Evolutionary conservation across 1,139 yeast species (phyloP), one percentile per base, ranked within the genome.

Genomic region (Debaryomyces sp.): DNA sequence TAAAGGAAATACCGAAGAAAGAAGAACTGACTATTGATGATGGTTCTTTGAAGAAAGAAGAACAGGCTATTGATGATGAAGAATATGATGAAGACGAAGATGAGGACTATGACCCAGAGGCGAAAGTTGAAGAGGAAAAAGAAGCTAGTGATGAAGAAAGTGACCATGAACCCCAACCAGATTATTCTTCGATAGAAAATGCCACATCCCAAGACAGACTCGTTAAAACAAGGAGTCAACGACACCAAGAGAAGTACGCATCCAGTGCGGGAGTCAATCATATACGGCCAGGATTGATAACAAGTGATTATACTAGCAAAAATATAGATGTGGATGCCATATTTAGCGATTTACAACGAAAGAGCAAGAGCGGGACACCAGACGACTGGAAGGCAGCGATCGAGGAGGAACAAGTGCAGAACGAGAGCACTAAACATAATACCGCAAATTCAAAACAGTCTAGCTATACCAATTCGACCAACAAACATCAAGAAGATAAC

Each of bases 31-130:
- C 40, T 10, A 54, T 45, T 17, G 57, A 53, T 6, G 58, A 55
- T 1, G 63, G 56, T 7, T 58, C 54, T 29, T 15, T 18, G 3
- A 24, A 35, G 33, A 38, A 24, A 3, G 15, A 35, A 27, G 32
- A 24, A 21, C 17, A 32, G 24, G 42, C 46, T 13, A 47, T 43
- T 13, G 53, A 43, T 1, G 61, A 51, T 4, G 57, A 54, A 13
- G 62, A 55, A 4, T 81, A 82, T 50, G 71, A 76, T 38, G 89
- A 84, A 54, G 85, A 83, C 45, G 89, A 84, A 37, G 88, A 84
- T 51, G 87, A 81, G 46, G 89, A 85, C 55, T 85, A 77, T 61
- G 79, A 79, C 50, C 87, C 87, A 13, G 70, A 67, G 8, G 63
- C 61, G n/a, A 60, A 61, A 41, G 59, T 53, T 2, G 60, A 55